Conservation (phyloP, 2,329 filamentous ascomycete species). For the Torrubiella hemipterigena region DNA sequence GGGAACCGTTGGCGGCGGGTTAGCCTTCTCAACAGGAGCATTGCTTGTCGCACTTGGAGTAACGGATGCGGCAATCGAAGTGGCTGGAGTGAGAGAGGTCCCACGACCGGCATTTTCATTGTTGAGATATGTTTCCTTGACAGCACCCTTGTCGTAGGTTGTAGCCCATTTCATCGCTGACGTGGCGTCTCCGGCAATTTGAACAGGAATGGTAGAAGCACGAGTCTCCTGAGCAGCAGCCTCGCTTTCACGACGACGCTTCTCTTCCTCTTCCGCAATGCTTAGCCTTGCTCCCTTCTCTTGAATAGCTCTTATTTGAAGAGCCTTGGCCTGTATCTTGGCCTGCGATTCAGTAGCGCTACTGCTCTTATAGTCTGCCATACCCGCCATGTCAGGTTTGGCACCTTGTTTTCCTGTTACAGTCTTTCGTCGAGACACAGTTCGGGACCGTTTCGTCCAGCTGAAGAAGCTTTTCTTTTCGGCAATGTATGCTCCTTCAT, state of each 20-base stretch:
- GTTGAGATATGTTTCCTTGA: conserved; percentile 75
- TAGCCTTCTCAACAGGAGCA: neutral
- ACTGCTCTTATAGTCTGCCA: conserved; percentile 61
- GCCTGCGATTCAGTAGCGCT: conserved; percentile 88
- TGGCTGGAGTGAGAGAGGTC: conserved; percentile 19
- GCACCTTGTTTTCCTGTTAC: conserved; percentile 39
- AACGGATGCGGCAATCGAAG: too few relatives aligned
- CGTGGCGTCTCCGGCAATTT: conserved; percentile 75
- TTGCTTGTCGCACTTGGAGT: too few relatives aligned
- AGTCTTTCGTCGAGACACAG: conserved; percentile 56
- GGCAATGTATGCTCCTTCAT: conserved; percentile 77
- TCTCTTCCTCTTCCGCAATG: conserved; percentile 20
- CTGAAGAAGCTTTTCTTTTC: conserved; percentile 94
- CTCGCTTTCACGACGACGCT: conserved; percentile 58
- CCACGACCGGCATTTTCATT: conserved; percentile 64
- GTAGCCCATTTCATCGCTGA: conserved; percentile 95
- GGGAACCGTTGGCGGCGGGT: too few relatives aligned
- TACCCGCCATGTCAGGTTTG: conserved; percentile 30
- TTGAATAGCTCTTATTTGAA: conserved; percentile 64
- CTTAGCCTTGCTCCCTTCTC: conserved; percentile 47
- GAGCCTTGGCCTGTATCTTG: conserved; percentile 82
- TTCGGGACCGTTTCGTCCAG: conserved; percentile 61
- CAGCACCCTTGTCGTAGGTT: conserved; percentile 83
- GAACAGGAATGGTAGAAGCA: too few relatives aligned
- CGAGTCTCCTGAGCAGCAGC: conserved; percentile 80